phyloP scores from a whole-genome alignment of 345 rosid species.

The Turritis glabra region DNA sequence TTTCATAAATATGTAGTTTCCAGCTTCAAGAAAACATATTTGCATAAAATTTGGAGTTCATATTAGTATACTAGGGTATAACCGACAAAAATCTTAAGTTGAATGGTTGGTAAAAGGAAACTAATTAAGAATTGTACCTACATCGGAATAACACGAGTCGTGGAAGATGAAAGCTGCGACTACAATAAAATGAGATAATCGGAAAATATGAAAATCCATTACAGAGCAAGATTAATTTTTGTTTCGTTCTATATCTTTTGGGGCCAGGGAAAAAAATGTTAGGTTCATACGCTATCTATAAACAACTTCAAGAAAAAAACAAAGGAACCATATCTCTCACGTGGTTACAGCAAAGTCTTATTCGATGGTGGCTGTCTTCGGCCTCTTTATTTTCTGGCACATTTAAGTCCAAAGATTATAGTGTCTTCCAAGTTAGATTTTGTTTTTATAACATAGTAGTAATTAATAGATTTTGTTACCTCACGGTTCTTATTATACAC shows the following conservation, averaged over 20 bases:
- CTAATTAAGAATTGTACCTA: slow-evolving; percentile 18
- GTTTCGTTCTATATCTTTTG: not conserved
- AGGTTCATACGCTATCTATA: not conserved
- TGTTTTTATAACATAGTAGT: too few species aligned
- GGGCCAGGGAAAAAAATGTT: not conserved
- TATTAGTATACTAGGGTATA: not conserved
- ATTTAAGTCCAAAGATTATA: not conserved
- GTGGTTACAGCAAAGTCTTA: not conserved
- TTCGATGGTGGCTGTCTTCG: not conserved
- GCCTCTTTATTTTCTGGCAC: not conserved
- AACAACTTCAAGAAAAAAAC: not conserved
- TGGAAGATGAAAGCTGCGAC: slow-evolving; percentile 18
- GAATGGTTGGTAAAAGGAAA: not conserved
- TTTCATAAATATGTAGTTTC: slow-evolving; percentile 47
- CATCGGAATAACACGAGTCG: slow-evolving; percentile 21
- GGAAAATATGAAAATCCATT: slow-evolving; percentile 8
- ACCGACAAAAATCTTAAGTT: not conserved
- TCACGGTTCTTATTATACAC: not conserved
- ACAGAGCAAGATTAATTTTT: not conserved
- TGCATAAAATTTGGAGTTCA: not conserved
- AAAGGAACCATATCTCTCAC: not conserved
- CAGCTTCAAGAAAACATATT: slow-evolving; percentile 1
- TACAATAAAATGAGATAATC: not conserved
- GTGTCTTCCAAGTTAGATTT: too few species aligned
- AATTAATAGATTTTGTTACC: not conserved